Conservation (phyloP, 495 filamentous ascomycete genomes). For the Penicilliopsis zonata region DNA sequence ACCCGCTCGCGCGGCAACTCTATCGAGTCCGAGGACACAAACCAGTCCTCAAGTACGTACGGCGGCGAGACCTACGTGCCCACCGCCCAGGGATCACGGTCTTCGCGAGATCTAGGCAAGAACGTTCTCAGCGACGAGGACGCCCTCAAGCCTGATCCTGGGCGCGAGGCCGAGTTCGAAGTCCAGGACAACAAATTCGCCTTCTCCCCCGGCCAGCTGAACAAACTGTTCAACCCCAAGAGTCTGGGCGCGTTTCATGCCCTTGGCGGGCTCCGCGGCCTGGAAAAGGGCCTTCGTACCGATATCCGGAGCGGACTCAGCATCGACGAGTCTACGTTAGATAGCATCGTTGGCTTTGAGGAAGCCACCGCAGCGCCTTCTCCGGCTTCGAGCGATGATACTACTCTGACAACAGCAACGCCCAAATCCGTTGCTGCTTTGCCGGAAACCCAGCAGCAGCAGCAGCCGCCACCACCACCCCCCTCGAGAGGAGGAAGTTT, state of each 20-base stretch:
- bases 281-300: slow-evolving; percentile 68
- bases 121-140: slow-evolving; percentile 41
- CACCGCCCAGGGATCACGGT: slow-evolving; percentile 19
- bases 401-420: too few species aligned
- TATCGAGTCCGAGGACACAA: slow-evolving; percentile 46
- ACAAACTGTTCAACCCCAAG: slow-evolving; percentile 73
- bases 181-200: slow-evolving; percentile 72
- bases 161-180: slow-evolving; percentile 58
- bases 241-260: slow-evolving; percentile 66
- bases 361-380: slow-evolving; percentile 33
- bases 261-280: slow-evolving; percentile 61
- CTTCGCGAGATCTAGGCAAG: slow-evolving; percentile 23
- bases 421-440: slow-evolving; percentile 20
- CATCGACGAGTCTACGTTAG: slow-evolving; percentile 55
- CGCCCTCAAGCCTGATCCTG: slow-evolving; percentile 55
- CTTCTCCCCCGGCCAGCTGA: slow-evolving; percentile 69
- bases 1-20: slow-evolving; percentile 53
- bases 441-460: too few species aligned
- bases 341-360: slow-evolving; percentile 59
- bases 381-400: slow-evolving; percentile 11
- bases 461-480: slow-evolving; percentile 11
- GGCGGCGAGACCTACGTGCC: slow-evolving; percentile 38
- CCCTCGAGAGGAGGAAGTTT: slow-evolving; percentile 14
- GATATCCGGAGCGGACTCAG: slow-evolving; percentile 57
- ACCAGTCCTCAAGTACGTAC: slow-evolving; percentile 36